These are phyloP conservation scores for Saccharomycopsis fibuligera DNA, from an alignment of 805 yeast genomes.

Conservation along the genomic window DNA sequence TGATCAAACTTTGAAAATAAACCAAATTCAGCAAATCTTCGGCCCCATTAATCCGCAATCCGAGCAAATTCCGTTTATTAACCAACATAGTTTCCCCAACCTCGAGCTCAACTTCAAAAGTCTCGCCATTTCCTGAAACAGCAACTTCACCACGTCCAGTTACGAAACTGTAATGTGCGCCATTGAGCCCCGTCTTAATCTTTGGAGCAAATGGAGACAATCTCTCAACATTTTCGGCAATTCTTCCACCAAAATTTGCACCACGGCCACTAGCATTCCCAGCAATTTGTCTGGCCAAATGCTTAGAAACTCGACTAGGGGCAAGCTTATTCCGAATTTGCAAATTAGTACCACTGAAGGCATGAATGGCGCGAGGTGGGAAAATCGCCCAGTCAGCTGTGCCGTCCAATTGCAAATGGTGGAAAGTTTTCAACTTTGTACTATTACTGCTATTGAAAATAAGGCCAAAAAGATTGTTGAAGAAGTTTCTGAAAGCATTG, in stretches of 20 bases:
- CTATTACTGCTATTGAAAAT: neutral
- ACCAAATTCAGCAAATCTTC: slow-evolving; percentile 27
- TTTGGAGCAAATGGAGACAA: neutral
- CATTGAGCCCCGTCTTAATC: slow-evolving; percentile 6
- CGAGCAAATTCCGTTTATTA: slow-evolving; percentile 33
- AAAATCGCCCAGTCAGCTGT: slow-evolving; percentile 57
- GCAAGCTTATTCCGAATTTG: slow-evolving; percentile 31
- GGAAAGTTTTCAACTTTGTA: slow-evolving; percentile 32
- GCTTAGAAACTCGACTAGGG: slow-evolving; percentile 35
- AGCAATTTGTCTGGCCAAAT: slow-evolving; percentile 2
- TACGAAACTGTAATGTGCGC: slow-evolving; percentile 31
- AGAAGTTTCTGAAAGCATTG: slow-evolving; percentile 34
- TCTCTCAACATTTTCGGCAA: neutral
- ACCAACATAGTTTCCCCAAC: slow-evolving; percentile 35
- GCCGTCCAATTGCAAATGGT: slow-evolving; percentile 47
- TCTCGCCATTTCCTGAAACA: slow-evolving; percentile 36
- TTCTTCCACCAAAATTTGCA: no score
- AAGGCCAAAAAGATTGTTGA: no score
- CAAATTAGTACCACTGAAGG: slow-evolving; percentile 48
- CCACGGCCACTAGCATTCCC: neutral
- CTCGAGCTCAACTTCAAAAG: slow-evolving; percentile 32
- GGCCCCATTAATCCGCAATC: slow-evolving; percentile 37
- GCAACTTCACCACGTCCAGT: slow-evolving; percentile 40
- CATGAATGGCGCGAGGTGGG: slow-evolving; percentile 40
- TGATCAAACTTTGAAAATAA: slow-evolving; percentile 1